Evolutionary conservation across 1,284 basidiomycete genomes (phyloP).

Genomic region (Ustilago hordei): DNA sequence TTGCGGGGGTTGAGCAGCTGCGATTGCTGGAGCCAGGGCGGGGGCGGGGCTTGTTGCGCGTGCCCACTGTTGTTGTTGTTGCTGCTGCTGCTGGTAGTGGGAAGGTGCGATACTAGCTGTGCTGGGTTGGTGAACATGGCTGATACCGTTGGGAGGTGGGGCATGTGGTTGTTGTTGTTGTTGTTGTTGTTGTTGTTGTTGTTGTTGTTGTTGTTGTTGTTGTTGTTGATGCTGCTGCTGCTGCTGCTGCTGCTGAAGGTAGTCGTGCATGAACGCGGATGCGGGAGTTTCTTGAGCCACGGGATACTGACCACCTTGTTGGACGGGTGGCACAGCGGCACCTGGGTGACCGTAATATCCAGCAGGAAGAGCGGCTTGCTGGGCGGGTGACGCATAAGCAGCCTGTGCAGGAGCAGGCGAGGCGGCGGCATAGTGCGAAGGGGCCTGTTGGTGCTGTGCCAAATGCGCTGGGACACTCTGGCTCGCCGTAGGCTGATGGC

Average conservation of each 20-base stretch:
- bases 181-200: slow-evolving; percentile 49
- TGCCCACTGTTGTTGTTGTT: slow-evolving; percentile 38
- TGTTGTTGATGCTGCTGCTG: slow-evolving; percentile 18
- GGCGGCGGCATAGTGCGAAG: slow-evolving; percentile 22
- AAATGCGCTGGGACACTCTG: slow-evolving; percentile 48
- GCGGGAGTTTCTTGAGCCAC: slow-evolving; percentile 55
- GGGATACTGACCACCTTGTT: slow-evolving; percentile 49
- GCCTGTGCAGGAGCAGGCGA: slow-evolving; percentile 31
- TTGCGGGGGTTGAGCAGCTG: slow-evolving; percentile 34
- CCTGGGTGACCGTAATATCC: slow-evolving; percentile 37
- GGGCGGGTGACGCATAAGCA: slow-evolving; percentile 19
- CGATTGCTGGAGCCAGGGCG: slow-evolving; percentile 45
- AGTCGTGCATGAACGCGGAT: slow-evolving; percentile 68
- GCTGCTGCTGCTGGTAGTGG: slow-evolving; percentile 29
- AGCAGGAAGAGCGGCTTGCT: slow-evolving; percentile 28
- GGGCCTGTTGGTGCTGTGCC: slow-evolving; percentile 29
- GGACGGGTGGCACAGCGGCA: slow-evolving; percentile 48
- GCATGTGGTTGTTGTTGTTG: slow-evolving; percentile 24
- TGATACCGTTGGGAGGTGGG: slow-evolving; percentile 41
- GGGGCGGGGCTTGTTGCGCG: slow-evolving; percentile 38
- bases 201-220: slow-evolving; percentile 42
- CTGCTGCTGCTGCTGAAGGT: slow-evolving; percentile 60
- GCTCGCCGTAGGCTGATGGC: slow-evolving; percentile 29
- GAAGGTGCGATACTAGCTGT: slow-evolving; percentile 27
- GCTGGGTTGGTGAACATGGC: slow-evolving; percentile 34